phyloP scores from a whole-genome alignment of 345 rosid genomes.

The Sonneratia alba region DNA sequence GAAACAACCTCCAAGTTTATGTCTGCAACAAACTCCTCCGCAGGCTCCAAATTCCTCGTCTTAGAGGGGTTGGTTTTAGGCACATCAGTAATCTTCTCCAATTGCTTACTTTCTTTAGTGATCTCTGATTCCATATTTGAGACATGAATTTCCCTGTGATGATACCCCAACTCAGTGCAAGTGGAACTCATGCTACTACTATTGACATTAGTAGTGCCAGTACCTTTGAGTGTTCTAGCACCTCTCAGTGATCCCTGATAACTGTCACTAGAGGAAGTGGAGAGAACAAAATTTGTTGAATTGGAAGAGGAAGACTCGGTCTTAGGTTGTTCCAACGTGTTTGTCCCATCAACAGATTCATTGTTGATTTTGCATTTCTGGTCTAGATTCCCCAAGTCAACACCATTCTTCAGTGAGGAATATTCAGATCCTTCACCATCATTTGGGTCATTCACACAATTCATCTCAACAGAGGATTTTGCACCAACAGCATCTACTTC shows the following conservation, averaged over 20 bases:
- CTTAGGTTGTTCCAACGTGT: background rate
- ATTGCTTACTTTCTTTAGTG: background rate
- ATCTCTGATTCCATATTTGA: background rate
- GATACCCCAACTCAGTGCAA: background rate
- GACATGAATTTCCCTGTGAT: background rate
- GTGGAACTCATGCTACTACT: slow-evolving; percentile 2
- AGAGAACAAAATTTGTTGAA: background rate
- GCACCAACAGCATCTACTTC: background rate
- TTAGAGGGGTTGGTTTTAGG: background rate
- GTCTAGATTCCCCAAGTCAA: background rate
- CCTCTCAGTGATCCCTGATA: background rate
- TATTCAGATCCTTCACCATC: slow-evolving; percentile 3
- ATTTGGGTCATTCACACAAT: background rate
- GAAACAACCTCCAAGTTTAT: background rate
- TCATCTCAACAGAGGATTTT: background rate
- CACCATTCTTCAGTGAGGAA: background rate
- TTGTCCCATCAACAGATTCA: background rate
- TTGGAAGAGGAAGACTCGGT: background rate
- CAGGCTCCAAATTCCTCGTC: no score
- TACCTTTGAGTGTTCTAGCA: background rate
- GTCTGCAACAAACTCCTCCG: background rate
- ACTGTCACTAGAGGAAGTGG: background rate
- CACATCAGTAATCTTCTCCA: background rate
- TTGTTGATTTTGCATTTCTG: background rate
- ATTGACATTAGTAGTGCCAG: background rate